These are phyloP conservation scores for Kwoniella newhampshirensis DNA, from an alignment of 768 basidiomycete species.

Conservation along the genomic window DNA sequence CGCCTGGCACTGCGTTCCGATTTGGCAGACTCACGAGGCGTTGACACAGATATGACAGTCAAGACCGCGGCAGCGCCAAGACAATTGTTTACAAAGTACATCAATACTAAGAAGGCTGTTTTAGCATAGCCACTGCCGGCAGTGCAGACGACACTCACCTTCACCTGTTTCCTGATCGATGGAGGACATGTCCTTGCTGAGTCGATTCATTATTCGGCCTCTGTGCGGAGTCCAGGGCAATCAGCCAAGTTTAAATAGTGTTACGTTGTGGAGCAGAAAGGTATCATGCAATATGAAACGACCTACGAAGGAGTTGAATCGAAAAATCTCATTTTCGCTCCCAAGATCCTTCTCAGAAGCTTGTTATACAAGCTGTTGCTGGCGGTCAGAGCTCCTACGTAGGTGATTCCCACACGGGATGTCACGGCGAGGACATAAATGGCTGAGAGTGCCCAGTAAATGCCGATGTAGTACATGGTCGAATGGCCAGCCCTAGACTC, in stretches of 20 bases:
- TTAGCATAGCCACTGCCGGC: no score
- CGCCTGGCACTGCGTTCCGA: no score
- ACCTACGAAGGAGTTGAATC: conserved; percentile 43
- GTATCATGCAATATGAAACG: no score
- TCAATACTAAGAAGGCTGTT: conserved; percentile 27
- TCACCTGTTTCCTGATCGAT: conserved; percentile 60
- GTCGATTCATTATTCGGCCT: conserved; percentile 75
- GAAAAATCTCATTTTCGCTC: conserved; percentile 51
- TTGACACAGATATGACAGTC: conserved; percentile 48
- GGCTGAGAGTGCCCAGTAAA: conserved; percentile 41
- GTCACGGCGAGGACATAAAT: conserved; percentile 45
- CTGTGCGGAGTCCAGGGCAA: conserved; percentile 55
- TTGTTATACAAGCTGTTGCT: conserved; percentile 44
- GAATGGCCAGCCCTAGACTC: conserved; percentile 14
- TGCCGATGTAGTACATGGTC: conserved; percentile 43
- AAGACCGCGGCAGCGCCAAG: conserved; percentile 49
- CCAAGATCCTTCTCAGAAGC: conserved; percentile 51
- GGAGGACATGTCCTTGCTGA: conserved; percentile 78
- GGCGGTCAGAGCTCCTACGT: conserved; percentile 43
- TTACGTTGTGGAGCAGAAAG: neutral
- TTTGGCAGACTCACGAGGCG: conserved; percentile 47
- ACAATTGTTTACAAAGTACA: conserved; percentile 30
- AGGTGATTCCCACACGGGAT: conserved; percentile 38
- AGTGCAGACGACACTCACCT: conserved; percentile 24
- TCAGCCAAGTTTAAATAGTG: no score